Base-by-base conservation (phyloP, 2,329 filamentous ascomycete genomes). In the Claviceps maximensis region DNA sequence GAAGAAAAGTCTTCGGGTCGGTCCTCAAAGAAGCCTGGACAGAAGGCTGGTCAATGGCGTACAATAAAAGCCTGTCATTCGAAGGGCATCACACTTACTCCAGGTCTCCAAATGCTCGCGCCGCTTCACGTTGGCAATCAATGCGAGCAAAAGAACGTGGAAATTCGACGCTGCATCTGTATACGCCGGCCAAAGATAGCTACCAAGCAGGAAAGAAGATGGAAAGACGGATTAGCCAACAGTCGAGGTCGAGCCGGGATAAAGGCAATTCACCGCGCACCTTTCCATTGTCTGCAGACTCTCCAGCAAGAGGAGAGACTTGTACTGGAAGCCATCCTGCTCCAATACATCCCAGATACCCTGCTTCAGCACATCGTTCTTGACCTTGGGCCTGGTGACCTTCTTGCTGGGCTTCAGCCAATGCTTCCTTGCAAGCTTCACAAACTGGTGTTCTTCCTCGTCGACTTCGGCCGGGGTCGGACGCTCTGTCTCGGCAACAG, bases 151-250 rank as follows among this genome's bases (percentile, higher is more conserved):
- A 36, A 97, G 74, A 52, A 96, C 85, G 67, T 98, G 91, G 63
- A 89, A 84, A 67, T 98, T 94, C 33, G 91, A 95, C 4, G 89
- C 82, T 62, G 93, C 83, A 58, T 95, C 87, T 13, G 79, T 83
- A 66, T 94, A 98, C 50, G 86, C 88, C 47, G 93, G 93, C 93
- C 93, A 98, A 29, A 98, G 77, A 65, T 95, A 97, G 64, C 88
- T 87, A 56, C 42, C 42, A 9, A 44, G 12, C 12, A 42, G 13
- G 9, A 8, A 7, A n/a, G n/a, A 17, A 13, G 12, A 38, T 9
- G 29, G 10, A n/a, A 25, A n/a, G 12, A 44, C 10, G 8, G 25
- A 21, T 49, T 25, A 29, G 41, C 42, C 41, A 49, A 12, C 21
- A 29, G 19, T 21, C 13, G 15, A 21, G 15, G 13, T n/a, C 3